Evolutionary conservation across 2,329 filamentous ascomycete species (phyloP).

Genomic region (Fusarium bulbicola): DNA sequence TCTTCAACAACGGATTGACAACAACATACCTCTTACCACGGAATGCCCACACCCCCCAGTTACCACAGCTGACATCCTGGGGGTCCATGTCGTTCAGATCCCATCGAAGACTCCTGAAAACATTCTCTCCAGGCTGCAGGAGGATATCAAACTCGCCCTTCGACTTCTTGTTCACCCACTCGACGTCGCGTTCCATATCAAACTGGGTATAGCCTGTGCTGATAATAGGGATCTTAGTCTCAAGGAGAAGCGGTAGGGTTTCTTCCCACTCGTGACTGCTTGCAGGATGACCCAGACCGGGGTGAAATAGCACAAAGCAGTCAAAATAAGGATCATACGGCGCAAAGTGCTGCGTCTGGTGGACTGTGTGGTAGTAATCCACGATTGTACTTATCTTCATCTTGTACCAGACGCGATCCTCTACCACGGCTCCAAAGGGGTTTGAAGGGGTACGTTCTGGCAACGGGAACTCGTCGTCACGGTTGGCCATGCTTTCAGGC

Average conservation of each 20-base stretch:
- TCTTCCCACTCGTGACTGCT: slow-evolving; percentile 94
- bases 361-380: slow-evolving; percentile 97
- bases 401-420: slow-evolving; percentile 85
- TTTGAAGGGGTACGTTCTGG: slow-evolving; percentile 86
- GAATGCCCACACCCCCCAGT: slow-evolving; percentile 98
- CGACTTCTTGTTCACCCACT: slow-evolving; percentile 87
- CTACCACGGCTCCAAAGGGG: slow-evolving; percentile 92
- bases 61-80: slow-evolving; percentile 92
- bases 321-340: slow-evolving; percentile 99
- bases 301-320: slow-evolving; percentile 96
- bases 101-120: slow-evolving; percentile 93
- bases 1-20: slow-evolving; percentile 37
- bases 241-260: slow-evolving; percentile 86
- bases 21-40: slow-evolving; percentile 86
- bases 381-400: slow-evolving; percentile 99
- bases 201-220: slow-evolving; percentile 95
- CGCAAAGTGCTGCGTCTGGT: slow-evolving; percentile 88
- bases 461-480: slow-evolving; percentile 90
- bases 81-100: slow-evolving; percentile 96
- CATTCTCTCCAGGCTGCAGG: slow-evolving; percentile 91
- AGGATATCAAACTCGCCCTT: slow-evolving; percentile 92
- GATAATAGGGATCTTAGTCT: slow-evolving; percentile 95
- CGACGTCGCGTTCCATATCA: slow-evolving; percentile 92
- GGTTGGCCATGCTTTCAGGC: slow-evolving; percentile 94
- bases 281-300: slow-evolving; percentile 92